Evolutionary conservation across 2,329 filamentous ascomycete species (phyloP).

Genomic region (Sclerotinia nivalis): DNA sequence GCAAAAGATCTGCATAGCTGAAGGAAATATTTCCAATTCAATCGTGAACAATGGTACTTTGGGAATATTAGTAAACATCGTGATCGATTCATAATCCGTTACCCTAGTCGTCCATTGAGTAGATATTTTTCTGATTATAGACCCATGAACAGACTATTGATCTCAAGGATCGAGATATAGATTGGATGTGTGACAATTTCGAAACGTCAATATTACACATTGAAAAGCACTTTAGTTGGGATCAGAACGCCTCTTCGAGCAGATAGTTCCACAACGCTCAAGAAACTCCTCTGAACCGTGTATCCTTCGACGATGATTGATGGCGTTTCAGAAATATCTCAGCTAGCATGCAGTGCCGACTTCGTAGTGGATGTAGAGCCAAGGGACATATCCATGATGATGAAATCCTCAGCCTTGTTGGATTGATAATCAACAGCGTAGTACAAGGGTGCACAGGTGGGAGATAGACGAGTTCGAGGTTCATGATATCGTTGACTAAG

Average conservation of each 20-base stretch:
- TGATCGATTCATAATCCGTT: slow-evolving; percentile 8
- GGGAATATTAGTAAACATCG: not conserved
- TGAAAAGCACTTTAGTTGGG: slow-evolving; percentile 20
- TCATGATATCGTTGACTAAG: slow-evolving; percentile 6
- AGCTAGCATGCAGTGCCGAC: slow-evolving; percentile 22
- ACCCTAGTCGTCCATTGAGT: slow-evolving; percentile 2
- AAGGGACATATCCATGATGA: slow-evolving; percentile 11
- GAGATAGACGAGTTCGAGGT: slow-evolving; percentile 5
- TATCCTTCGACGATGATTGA: slow-evolving; percentile 17
- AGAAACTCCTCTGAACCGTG: slow-evolving; percentile 18
- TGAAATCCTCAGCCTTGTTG: slow-evolving; percentile 23
- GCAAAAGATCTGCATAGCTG: slow-evolving; percentile 12
- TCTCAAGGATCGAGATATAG: slow-evolving; percentile 22
- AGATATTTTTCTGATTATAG: slow-evolving; percentile 2
- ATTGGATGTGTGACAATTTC: slow-evolving; percentile 22
- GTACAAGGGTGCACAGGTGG: slow-evolving; percentile 17
- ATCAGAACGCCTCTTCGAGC: slow-evolving; percentile 18
- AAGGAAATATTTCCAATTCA: slow-evolving; percentile 3
- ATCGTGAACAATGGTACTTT: slow-evolving; percentile 10
- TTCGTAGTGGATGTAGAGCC: slow-evolving; percentile 1
- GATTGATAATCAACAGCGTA: slow-evolving; percentile 17
- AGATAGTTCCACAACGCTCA: slow-evolving; percentile 19
- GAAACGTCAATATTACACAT: slow-evolving; percentile 26
- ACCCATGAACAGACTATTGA: slow-evolving; percentile 23
- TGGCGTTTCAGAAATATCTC: slow-evolving; percentile 22